Evolutionary conservation across 441 rosid genomes (phyloP), one percentile per base, ranked within the genome.

Genomic region (Erysimum pusillum): DNA sequence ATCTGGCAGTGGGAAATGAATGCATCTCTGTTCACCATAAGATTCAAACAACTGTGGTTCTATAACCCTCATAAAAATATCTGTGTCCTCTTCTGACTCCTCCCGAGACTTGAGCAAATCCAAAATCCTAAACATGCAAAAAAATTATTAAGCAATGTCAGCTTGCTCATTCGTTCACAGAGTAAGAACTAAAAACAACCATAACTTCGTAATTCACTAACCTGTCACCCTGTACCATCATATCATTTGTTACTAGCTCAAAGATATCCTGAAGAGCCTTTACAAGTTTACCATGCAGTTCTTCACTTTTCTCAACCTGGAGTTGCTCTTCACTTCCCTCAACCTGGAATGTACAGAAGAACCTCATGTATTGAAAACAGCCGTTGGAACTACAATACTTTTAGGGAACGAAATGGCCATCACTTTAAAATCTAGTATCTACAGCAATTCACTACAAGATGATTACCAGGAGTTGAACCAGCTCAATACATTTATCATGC

Each of bases 241-340:
- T 87, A 75, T 93, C 99, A 65, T 81, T 85, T 68, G 94, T 90
- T 61, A 93, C 90, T 25, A 93, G 83, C 83, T 96, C 98, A 86
- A 93, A 93, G 66, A 96, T 89, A 83, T 96, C 99, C 61, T 96
- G 99, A 67, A 96, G 97, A 84, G 86, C 87, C 80, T 84, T 89
- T 76, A 92, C 96, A 76, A 93, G 93, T 64, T 87, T 83, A 62
- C 61, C 79, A 60, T 73, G 82, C 46, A 86, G 87, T 56, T 81
- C 76, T 83, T 87, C 85, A 65, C 86, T 83, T 81, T 97, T 93
- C 79, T 87, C 91, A 63, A 84, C 85, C 95, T 89, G 78, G 53
- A 62, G 64, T 12, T 60, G 25, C 46, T 69, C 69, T 69, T 64
- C 76, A 46, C 67, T 79, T 52, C 82, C 79, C 6, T 69, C 76